These are phyloP conservation scores for Colletotrichum truncatum DNA, from an alignment of 2,329 filamentous ascomycete species.

Conservation along the genomic window DNA sequence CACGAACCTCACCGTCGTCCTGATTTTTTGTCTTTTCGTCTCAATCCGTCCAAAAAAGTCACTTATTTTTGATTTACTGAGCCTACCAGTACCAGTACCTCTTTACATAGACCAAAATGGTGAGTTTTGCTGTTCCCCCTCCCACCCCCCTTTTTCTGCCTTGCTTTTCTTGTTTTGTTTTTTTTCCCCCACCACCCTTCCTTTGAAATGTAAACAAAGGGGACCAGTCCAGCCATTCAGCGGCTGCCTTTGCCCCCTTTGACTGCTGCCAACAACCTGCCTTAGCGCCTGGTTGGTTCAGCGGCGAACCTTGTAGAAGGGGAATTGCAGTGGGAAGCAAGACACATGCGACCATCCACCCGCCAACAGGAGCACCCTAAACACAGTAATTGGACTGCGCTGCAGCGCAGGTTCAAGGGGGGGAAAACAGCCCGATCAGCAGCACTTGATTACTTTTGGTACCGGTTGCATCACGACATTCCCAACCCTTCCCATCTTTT, in stretches of 20 bases:
- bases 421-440: conserved; percentile 14
- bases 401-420: no score
- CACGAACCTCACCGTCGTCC: not conserved
- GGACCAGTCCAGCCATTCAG: conserved; percentile 13
- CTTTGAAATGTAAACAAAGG: conserved; percentile 31
- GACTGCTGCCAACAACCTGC: not conserved
- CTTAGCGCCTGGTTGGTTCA: conserved; percentile 26
- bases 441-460: not conserved
- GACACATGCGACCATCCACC: conserved; percentile 21
- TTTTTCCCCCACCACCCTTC: not conserved
- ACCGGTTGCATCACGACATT: conserved; percentile 19
- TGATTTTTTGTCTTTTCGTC: not conserved
- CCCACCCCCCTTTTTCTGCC: not conserved
- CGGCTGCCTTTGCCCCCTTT: conserved; percentile 5
- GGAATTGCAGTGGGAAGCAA: not conserved
- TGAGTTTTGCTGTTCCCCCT: conserved; percentile 38
- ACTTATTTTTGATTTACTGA: not conserved
- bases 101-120: conserved; percentile 41
- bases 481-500: not conserved
- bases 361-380: conserved; percentile 30
- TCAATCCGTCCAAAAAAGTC: not conserved
- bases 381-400: conserved; percentile 5
- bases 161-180: conserved; percentile 23
- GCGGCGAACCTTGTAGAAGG: conserved; percentile 25
- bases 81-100: not conserved